phyloP scores from a whole-genome alignment of 2,329 filamentous ascomycete genomes.

The Colletotrichum navitas region DNA sequence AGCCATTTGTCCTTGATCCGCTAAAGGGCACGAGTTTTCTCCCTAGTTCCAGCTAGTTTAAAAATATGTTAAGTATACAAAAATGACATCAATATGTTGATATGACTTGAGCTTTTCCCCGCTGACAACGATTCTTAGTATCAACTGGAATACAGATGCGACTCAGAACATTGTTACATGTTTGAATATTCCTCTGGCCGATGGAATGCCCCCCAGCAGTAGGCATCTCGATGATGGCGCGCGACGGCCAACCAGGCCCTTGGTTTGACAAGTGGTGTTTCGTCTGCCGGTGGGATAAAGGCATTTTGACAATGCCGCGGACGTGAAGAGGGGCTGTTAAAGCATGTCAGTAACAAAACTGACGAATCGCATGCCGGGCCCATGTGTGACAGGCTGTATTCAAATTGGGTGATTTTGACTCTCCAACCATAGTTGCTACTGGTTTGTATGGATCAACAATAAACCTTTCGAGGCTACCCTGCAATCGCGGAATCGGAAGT shows the following conservation, averaged over 20 bases:
- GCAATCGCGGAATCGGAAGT: not conserved
- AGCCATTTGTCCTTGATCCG: constrained; percentile 32
- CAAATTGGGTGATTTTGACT: not conserved
- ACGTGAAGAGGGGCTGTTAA: not conserved
- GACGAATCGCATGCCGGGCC: not conserved
- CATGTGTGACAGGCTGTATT: constrained; percentile 3
- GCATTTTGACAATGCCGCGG: not conserved
- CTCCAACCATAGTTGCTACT: no score
- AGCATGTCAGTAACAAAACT: not conserved
- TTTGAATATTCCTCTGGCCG: not conserved
- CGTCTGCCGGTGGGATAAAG: constrained; percentile 29
- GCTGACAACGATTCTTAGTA: not conserved
- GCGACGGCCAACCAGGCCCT: not conserved
- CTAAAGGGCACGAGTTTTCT: not conserved
- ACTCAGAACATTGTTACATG: not conserved
- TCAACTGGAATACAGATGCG: no score
- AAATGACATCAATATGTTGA: not conserved
- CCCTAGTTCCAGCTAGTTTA: not conserved
- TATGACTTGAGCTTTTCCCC: rapidly evolving
- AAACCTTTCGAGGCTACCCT: not conserved
- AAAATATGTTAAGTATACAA: not conserved
- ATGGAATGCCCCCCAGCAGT: not conserved
- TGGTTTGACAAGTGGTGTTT: not conserved
- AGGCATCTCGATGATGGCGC: not conserved
- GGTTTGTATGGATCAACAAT: not conserved